These are phyloP conservation scores for Pleurotus giganteus DNA, from an alignment of 768 basidiomycete genomes.

Conservation along the genomic window DNA sequence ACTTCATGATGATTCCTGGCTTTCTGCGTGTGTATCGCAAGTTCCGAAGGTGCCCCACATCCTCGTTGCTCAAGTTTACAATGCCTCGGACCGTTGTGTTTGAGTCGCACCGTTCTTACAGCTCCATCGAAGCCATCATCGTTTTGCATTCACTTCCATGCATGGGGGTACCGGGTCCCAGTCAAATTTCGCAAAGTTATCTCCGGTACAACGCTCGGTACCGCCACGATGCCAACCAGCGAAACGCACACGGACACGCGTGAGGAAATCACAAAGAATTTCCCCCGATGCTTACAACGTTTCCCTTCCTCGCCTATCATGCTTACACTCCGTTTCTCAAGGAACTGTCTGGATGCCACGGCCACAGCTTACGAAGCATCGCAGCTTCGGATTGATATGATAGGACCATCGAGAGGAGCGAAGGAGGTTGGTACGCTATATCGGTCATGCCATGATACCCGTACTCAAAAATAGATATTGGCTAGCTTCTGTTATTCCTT, in stretches of 20 bases:
- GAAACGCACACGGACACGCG: background rate
- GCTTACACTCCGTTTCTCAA: background rate
- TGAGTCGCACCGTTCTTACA: no score
- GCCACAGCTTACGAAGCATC: background rate
- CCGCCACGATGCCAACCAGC: background rate
- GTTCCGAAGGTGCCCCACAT: no score
- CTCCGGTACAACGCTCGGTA: background rate
- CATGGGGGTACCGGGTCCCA: no score
- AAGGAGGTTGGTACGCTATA: background rate
- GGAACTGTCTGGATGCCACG: background rate
- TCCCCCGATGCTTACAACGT: background rate
- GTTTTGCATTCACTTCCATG: no score
- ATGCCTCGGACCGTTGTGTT: no score
- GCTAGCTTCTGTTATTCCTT: background rate
- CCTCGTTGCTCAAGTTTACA: no score
- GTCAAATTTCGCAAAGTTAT: no score
- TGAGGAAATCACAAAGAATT: background rate
- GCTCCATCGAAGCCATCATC: no score
- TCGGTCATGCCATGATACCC: background rate
- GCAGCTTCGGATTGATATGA: background rate
- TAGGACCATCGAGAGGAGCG: background rate
- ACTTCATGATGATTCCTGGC: no score
- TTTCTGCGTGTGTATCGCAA: no score
- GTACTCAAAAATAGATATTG: background rate
- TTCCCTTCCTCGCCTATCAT: background rate